phyloP scores from a whole-genome alignment of 2,329 filamentous ascomycete species.

The Amylocarpus encephaloides region DNA sequence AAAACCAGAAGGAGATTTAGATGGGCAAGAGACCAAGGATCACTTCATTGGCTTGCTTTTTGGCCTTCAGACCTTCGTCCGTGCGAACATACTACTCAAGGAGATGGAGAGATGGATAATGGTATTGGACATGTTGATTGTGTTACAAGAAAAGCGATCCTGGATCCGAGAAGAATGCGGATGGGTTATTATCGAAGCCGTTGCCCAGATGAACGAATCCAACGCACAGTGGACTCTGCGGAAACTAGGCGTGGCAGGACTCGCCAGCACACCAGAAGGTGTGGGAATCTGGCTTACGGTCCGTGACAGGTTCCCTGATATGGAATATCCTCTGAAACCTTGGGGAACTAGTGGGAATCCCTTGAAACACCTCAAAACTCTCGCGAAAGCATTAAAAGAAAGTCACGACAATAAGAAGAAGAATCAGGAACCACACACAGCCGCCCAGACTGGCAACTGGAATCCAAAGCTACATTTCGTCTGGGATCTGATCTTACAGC shows the following conservation, averaged over 20 bases:
- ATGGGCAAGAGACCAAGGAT: constrained; percentile 74
- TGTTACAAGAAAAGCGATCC: constrained; percentile 71
- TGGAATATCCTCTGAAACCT: constrained; percentile 60
- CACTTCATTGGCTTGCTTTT: constrained; percentile 81
- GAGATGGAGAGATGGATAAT: constrained; percentile 54
- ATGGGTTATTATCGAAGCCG: constrained; percentile 68
- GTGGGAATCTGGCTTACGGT: constrained; percentile 81
- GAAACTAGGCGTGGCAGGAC: constrained; percentile 54
- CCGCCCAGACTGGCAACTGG: constrained; percentile 59
- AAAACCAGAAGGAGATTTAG: constrained; percentile 45
- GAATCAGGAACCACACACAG: constrained; percentile 37
- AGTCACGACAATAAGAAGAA: constrained; percentile 49
- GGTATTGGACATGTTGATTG: constrained; percentile 67
- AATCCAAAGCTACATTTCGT: constrained; percentile 79
- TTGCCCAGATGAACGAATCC: constrained; percentile 52
- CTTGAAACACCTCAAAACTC: constrained; percentile 59
- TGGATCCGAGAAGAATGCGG: constrained; percentile 89
- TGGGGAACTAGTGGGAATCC: constrained; percentile 68
- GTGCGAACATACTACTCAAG: constrained; percentile 65
- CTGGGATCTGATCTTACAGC: constrained; percentile 71
- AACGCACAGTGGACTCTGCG: constrained; percentile 57
- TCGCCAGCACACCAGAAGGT: constrained; percentile 79
- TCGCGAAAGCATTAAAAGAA: constrained; percentile 77
- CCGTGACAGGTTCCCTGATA: constrained; percentile 54
- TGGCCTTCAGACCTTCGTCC: constrained; percentile 77